Conservation (phyloP, 257 asterid genomes). For the Lycium ferocissimum region DNA sequence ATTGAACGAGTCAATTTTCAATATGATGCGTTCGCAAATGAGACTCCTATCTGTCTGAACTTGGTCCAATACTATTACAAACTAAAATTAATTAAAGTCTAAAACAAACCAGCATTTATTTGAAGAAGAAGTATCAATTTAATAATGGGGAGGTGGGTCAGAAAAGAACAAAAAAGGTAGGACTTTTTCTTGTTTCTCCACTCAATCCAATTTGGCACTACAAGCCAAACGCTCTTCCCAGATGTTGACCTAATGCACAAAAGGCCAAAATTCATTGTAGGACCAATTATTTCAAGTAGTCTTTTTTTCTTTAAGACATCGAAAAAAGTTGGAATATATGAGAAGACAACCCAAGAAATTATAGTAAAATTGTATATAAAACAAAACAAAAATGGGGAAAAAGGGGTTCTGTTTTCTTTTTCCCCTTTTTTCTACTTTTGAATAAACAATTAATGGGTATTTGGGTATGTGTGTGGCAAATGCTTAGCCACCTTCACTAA, state of each 20-base stretch:
- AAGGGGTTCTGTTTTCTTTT: neutral
- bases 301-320: neutral
- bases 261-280: slow-evolving; percentile 45
- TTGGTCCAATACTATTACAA: neutral
- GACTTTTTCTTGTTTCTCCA: slow-evolving; percentile 40
- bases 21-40: neutral
- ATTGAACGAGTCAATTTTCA: neutral
- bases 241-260: slow-evolving; percentile 70
- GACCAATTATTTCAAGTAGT: slow-evolving; percentile 20
- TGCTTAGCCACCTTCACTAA: slow-evolving; percentile 65
- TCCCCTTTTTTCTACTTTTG: neutral
- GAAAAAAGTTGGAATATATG: neutral
- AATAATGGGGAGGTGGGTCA: neutral
- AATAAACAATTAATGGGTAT: neutral
- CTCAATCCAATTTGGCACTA: slow-evolving; percentile 53
- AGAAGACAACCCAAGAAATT: slow-evolving; percentile 22
- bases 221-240: slow-evolving; percentile 61
- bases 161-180: neutral
- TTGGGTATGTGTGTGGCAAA: slow-evolving; percentile 58
- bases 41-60: neutral
- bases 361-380: neutral
- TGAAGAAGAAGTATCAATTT: neutral
- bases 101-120: neutral
- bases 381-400: neutral
- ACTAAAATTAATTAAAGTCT: neutral